Evolutionary conservation across 2,329 filamentous ascomycete genomes (phyloP), one percentile per base, ranked within the genome.

Genomic region (Fusarium domesticum): DNA sequence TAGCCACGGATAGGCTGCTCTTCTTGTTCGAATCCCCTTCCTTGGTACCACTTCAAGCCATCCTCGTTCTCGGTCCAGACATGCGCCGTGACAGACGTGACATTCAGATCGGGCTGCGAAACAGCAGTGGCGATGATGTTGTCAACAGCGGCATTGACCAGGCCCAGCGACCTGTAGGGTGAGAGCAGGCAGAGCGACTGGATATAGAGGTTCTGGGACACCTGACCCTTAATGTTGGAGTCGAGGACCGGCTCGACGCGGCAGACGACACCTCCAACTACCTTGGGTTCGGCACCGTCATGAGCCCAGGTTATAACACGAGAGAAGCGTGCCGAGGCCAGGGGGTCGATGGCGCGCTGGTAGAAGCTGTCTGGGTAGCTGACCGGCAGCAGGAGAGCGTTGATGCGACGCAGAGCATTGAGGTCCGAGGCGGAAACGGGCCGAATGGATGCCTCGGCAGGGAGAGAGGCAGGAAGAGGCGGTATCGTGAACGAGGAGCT

Each of bases 51-150:
- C 45, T 70, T 70, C 48, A 85, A 64, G 0, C 75, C 83, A 16
- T 84, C 81, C 3, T 76, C 72, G 60, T 84, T 85, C 47, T 81
- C 74, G 10, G 81, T 82, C 83, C 83, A 86, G 14, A 85, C 83
- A 61, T 86, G 83, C 5, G 83, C 83, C 52, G 80, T 84, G 14
- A 83, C 68, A 34, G 70, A 56, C 28, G 54, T 56, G 25, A 74
- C 70, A 39, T 71, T 58, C 50, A 71, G 62, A 14, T 51, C 64
- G 4, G 66, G 66, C 10, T 65, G 63, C 11, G 57, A 51, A 7
- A 60, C 57, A 11, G 65, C 66, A 10, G 69, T 66, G 17, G 66
- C 65, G 43, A 77, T 54, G 35, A 81, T 70, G 50, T 76, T 70
- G 35, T 80, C 73, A 14, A 86, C 66, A 0, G 80, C 73, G 18